Evolutionary conservation across 23 red algal genomes (phyloP), one percentile per base, ranked within the genome.

Genomic region (Gracilaria gracilis): DNA sequence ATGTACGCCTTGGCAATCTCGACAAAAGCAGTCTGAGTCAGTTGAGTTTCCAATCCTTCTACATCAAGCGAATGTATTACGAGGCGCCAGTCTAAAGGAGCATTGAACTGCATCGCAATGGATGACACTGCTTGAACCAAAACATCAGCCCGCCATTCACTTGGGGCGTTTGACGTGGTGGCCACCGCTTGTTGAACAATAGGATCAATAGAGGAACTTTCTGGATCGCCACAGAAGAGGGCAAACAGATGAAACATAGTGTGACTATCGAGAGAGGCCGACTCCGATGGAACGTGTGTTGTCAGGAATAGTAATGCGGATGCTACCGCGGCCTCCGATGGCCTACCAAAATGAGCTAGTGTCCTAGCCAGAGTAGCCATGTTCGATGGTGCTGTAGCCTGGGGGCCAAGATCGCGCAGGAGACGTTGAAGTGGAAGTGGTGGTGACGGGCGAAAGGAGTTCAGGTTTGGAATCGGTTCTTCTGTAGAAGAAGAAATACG

Each of bases 131-230:
- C 93, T 23, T 81, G 50, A 58, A 95, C 93, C 55, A 95, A 95
- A 12, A 84, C 79, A 76, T 95, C 93, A 34, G 79, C 50, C 17
- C 81, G 75, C 93, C 93, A 95, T 42, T 95, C 93, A 55, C 71
- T 33, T 38, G 76, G 35, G 19, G 86, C 69, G 9, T 42, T 25
- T 24, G 86, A 80, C 17, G 46, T 75, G n/a, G 79, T 50, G 19
- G 76, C 79, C 14, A 83, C 77, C 0, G 76, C 77, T 57, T 82
- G 75, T 83, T 83, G 88, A 53, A 92, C 66, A 36, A 49, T 1
- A 12, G 77, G 75, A 50, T 79, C 86, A 32, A 80, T 49, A 4
- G 70, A 39, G 31, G 88, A 57, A 33, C 73, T 74, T 24, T 92
- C 88, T n/a, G 88, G 62, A 75, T 82, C 64, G 49, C 77, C 77